A percentile compares a stretch with the other conserved stretches of the same genome.
These are phyloP conservation scores for Metschnikowia colocasiae DNA, from an alignment of 805 yeast genomes.

Conservation along the genomic window DNA sequence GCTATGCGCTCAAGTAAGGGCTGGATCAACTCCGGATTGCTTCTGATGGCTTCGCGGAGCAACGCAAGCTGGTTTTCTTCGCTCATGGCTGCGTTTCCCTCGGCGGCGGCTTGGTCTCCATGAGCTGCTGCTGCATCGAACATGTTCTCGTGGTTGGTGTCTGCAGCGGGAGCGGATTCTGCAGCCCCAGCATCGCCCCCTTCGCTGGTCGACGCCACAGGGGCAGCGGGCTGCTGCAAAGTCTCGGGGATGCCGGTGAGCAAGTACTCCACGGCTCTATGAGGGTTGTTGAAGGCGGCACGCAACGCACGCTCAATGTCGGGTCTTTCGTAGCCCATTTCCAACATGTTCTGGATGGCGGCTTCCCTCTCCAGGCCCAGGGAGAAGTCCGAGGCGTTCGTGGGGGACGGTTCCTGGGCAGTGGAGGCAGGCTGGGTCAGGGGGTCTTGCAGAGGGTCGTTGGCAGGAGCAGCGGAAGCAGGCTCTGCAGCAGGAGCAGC, in stretches of 20 bases:
- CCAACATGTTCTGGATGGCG: constrained; percentile 79
- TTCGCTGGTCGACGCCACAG: constrained; percentile 17
- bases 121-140: constrained; percentile 48
- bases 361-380: constrained; percentile 75
- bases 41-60: constrained; percentile 72
- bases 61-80: constrained; percentile 48
- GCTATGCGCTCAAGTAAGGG: constrained; percentile 80
- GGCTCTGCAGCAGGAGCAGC: constrained; percentile 19
- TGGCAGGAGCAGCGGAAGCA: constrained; percentile 15
- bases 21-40: constrained; percentile 85
- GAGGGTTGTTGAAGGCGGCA: constrained; percentile 96
- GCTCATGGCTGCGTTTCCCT: constrained; percentile 30
- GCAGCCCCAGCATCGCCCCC: constrained; percentile 19
- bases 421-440: neutral
- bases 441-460: neutral
- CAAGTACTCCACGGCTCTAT: constrained; percentile 93
- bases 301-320: constrained; percentile 88
- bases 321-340: constrained; percentile 89
- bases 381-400: constrained; percentile 54
- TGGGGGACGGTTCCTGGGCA: constrained; percentile 16
- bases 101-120: constrained; percentile 26
- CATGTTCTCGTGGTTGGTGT: constrained; percentile 38
- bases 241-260: constrained; percentile 84
- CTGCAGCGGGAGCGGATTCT: neutral
- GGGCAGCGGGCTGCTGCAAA: constrained; percentile 35